Percentiles rank a stretch among this genome's conserved stretches.
phyloP scores from a whole-genome alignment of 2,329 filamentous ascomycete species.

The Aspergillus aculeatus region DNA sequence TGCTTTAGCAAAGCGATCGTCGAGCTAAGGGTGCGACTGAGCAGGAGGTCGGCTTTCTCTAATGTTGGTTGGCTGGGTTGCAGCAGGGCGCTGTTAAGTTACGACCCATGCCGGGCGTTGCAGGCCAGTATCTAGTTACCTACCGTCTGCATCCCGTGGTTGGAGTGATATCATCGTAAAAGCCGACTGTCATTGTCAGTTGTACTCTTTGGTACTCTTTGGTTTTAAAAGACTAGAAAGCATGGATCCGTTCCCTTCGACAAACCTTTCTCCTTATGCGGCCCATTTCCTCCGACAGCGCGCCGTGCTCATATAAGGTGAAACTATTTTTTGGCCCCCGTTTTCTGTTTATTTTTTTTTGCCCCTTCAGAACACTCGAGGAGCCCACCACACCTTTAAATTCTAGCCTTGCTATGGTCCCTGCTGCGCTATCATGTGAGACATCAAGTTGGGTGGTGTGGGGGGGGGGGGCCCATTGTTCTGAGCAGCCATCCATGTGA shows the following conservation, averaged over 20 bases:
- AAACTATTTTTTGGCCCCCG: background rate
- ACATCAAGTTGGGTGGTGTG: background rate
- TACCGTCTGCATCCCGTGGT: background rate
- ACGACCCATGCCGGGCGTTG: conserved; percentile 4
- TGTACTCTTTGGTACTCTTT: background rate
- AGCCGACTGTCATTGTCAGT: background rate
- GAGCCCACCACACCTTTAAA: conserved; percentile 1
- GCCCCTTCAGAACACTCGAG: background rate
- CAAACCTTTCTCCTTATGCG: background rate
- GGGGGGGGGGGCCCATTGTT: background rate
- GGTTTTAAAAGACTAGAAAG: background rate
- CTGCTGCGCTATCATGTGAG: conserved; percentile 14
- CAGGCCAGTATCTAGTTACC: conserved; percentile 2
- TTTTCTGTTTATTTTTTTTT: background rate
- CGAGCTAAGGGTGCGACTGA: background rate
- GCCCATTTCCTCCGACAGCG: background rate
- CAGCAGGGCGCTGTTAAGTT: background rate
- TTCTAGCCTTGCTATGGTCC: conserved; percentile 6
- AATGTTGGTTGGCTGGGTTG: background rate
- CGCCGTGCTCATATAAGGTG: background rate
- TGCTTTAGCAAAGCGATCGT: conserved; percentile 24
- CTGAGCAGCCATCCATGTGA: conserved; percentile 15
- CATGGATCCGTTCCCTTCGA: background rate
- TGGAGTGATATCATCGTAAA: background rate
- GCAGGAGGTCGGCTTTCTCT: background rate